phyloP scores from a whole-genome alignment of 306 rosid species.

The Fagus crenata region DNA sequence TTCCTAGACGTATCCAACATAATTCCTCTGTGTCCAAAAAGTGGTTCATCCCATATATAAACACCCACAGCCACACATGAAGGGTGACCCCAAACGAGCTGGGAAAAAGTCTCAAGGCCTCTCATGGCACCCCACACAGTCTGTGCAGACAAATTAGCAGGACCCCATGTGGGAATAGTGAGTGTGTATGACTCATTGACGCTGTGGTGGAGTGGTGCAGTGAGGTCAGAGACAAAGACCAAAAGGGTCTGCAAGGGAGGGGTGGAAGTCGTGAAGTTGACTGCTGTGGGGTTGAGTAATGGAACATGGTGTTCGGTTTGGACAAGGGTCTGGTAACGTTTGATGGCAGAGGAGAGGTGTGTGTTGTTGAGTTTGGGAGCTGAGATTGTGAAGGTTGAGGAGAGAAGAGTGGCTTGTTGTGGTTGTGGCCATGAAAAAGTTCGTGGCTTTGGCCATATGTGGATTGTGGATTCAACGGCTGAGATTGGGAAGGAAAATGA shows the following conservation, averaged over 20 bases:
- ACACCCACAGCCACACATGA: constrained; percentile 46
- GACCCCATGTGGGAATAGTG: constrained; percentile 28
- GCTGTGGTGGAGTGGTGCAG: constrained; percentile 50
- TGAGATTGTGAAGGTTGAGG: constrained; percentile 59
- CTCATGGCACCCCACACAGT: constrained; percentile 82
- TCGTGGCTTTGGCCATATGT: constrained; percentile 80
- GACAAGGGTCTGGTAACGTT: constrained; percentile 53
- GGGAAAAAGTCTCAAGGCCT: constrained; percentile 82
- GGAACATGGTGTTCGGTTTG: constrained; percentile 65
- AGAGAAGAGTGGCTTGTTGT: constrained; percentile 44
- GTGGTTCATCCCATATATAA: constrained; percentile 53
- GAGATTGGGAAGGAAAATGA: not conserved
- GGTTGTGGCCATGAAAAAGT: constrained; percentile 63
- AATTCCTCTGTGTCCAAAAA: constrained; percentile 58
- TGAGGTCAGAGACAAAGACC: constrained; percentile 36
- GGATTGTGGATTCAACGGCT: constrained; percentile 21
- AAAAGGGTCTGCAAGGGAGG: constrained; percentile 47
- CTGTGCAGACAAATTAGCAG: constrained; percentile 39
- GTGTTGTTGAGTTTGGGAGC: constrained; percentile 36
- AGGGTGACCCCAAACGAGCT: constrained; percentile 69
- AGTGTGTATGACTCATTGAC: constrained; percentile 76
- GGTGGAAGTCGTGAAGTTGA: constrained; percentile 32
- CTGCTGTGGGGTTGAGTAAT: constrained; percentile 29
- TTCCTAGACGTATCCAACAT: constrained; percentile 82
- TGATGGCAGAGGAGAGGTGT: constrained; percentile 53